Evolutionary conservation across 495 filamentous ascomycete genomes (phyloP).

Genomic region (Chaetomium cochliodes): DNA sequence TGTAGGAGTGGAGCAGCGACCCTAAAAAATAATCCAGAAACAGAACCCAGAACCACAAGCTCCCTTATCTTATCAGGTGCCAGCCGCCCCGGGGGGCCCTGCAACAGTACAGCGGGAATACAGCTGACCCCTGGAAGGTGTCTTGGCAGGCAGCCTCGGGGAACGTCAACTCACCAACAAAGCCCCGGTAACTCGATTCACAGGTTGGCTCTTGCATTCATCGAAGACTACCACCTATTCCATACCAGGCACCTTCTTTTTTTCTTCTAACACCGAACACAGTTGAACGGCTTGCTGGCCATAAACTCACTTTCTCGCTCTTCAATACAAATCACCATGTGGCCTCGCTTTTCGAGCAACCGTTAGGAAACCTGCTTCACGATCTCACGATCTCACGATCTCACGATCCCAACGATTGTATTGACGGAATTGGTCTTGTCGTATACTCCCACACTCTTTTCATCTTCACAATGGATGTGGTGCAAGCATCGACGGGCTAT

Average conservation of each 20-base stretch:
- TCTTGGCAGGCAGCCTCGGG: conserved; percentile 6
- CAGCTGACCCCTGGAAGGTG: background rate
- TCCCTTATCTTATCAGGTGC: conserved; percentile 12
- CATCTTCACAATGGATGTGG: conserved; percentile 73
- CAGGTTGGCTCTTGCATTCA: background rate
- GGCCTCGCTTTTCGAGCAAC: background rate
- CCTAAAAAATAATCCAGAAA: background rate
- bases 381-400: too few species aligned
- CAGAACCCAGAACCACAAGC: background rate
- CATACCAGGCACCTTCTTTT: too few species aligned
- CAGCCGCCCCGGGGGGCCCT: background rate
- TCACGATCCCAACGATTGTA: background rate
- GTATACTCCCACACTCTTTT: background rate
- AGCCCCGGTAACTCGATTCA: background rate
- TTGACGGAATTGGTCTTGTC: background rate
- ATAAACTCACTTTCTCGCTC: background rate
- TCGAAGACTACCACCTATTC: background rate
- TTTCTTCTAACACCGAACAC: too few species aligned
- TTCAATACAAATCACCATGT: background rate
- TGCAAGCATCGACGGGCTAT: conserved; percentile 89
- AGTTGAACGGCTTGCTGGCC: too few species aligned
- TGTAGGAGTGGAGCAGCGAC: background rate
- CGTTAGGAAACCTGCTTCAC: background rate
- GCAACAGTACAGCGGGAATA: too few species aligned
- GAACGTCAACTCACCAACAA: conserved; percentile 6